Evolutionary conservation across 345 rosid species (phyloP), one percentile per base, ranked within the genome.

Genomic region (Arabidopsis thaliana): DNA sequence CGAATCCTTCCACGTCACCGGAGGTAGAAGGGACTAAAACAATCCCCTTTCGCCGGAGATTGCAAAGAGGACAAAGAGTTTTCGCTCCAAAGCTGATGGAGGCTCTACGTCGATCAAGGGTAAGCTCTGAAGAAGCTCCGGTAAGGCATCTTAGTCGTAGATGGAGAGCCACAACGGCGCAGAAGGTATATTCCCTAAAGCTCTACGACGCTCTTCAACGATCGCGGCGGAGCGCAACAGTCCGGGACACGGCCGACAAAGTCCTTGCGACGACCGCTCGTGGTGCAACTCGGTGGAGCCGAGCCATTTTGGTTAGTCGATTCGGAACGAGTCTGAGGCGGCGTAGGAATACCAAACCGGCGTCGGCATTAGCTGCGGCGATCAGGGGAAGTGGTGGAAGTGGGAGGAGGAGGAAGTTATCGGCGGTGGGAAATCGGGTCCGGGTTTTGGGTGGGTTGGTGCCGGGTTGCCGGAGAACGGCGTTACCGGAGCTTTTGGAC

Each of bases 401-500:
- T 16, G 20, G 87, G 62, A 84, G 82, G 80, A 79, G 82, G 11
- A 88, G 83, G 84, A 81, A 83, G 34, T 50, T 83, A 10, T 87
- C 95, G 13, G 83, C 81, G 11, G 91, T 88, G 13, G 97, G 88
- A 51, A 76, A 86, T 51, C 83, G 87, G 80, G 96, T 87, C 11
- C 75, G 87, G 69, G 75, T 85, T 34, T 88, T 96, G 48, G 95
- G 97, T 59, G 87, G 93, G 58, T 72, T 96, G 73, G 97, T 96
- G 25, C 99, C 98, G n/a, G 99, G 99, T 52, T 96, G 99, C 85
- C 83, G 95, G 76, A 91, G 87, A 75, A 88, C 92, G 67, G 85
- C 93, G 5, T 68, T 96, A 57, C 97, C 97, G 45, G 91, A 91
- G 62, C 87, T 96, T 53, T 86, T 96, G 59, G 98, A 93, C 53